Base-by-base conservation (phyloP, 805 yeast species). In the Schizosaccharomyces octosporus region DNA sequence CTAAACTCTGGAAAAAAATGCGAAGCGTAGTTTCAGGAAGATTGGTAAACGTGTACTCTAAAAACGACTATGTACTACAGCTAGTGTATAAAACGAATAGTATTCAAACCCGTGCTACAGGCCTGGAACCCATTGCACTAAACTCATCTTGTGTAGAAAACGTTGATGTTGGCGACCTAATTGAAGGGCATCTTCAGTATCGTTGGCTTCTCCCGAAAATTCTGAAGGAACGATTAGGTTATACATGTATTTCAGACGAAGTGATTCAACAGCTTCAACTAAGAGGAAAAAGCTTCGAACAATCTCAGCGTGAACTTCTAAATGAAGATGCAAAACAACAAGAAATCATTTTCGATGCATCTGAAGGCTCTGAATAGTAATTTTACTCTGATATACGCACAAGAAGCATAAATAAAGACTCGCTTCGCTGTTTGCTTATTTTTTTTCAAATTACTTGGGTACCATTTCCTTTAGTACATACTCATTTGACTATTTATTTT, bases 11-110 rank as follows among this genome's bases (percentile, higher is more conserved):
- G 66, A 27, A 42, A 7, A 32, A 9, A 17, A 51, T 62, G 48
- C 36, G 64, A 29, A 19, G 64, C 5, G 61, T 64, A 9, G 64
- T 64, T 27, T 59, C 63, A 13, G 66, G 66, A n/a, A 59, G 66
- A 57, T 59, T 64, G 11, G 63, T 64, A 7, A 64, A 64, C 36
- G 66, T 63, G 15, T 64, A 63, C 43, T 62, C 64, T 15, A 27
- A 29, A 24, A 17, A 45, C 21, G 66, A 64, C 58, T 64, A 48
- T 27, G 59, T 64, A 7, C 61, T 64, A 13, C 64, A 45, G n/a
- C 63, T 60, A 27, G 43, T 64, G 13, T 64, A 63, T 36, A 39
- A 66, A 21, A 45, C 65, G 11, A 62, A 61, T 17, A 19, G 55
- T 27, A 48, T 64, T 11, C 43, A 51, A 5, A 21, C 19, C 5